Conservation (phyloP, 345 rosid genomes). For the Gossypium herbaceum region DNA sequence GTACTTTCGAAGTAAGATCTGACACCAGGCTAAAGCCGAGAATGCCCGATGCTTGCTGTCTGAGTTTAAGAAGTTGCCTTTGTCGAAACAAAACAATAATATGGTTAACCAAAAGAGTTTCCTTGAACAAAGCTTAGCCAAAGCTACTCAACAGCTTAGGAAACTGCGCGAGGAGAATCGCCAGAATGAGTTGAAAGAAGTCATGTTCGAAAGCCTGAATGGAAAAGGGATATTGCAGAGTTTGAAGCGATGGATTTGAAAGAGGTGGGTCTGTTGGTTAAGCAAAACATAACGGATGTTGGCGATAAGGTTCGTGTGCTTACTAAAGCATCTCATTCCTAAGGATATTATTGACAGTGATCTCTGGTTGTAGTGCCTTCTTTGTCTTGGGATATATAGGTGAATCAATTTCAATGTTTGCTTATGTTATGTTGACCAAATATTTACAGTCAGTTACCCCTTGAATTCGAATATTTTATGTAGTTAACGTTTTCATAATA, state of each 20-base stretch:
- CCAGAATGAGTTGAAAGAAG: conserved; percentile 18
- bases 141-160: not conserved
- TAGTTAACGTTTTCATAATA: not conserved
- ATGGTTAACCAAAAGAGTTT: conserved; percentile 32
- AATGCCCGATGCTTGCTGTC: conserved; percentile 15
- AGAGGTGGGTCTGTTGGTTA: conserved; percentile 17
- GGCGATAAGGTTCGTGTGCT: not conserved
- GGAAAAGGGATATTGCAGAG: conserved; percentile 10
- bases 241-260: conserved; percentile 22
- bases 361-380: too few relatives aligned
- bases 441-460: not conserved
- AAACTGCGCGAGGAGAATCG: too few relatives aligned
- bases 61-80: conserved; percentile 18
- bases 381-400: not conserved
- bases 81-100: conserved; percentile 9
- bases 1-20: conserved; percentile 1
- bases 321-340: not conserved
- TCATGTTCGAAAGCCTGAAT: conserved; percentile 21
- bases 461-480: not conserved
- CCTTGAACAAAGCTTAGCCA: conserved; percentile 16
- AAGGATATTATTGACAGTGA: too few relatives aligned
- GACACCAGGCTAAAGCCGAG: not conserved
- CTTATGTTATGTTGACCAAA: not conserved
- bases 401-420: not conserved
- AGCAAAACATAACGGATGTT: conserved; percentile 26